Percentiles rank a stretch among this genome's conserved stretches.
Evolutionary conservation across 2,329 filamentous ascomycete species (phyloP).

Genomic region (Fusarium paranaense): DNA sequence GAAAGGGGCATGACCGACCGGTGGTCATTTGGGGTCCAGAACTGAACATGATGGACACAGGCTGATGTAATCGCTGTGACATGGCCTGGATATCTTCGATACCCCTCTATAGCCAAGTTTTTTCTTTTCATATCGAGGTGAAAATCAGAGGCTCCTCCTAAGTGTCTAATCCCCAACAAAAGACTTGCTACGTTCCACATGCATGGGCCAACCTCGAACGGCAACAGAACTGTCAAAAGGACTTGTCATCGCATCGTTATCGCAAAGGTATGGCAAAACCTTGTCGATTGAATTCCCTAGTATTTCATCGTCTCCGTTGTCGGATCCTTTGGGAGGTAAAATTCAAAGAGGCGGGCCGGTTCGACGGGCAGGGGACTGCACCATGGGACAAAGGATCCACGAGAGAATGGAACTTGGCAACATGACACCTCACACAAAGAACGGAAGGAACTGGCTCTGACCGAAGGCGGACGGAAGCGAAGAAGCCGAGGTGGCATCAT

Average conservation of each 20-base stretch:
- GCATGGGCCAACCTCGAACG: not conserved
- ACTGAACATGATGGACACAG: not conserved
- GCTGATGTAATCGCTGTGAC: no score
- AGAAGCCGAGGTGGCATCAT: not conserved
- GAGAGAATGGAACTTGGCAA: not conserved
- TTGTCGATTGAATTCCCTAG: not conserved
- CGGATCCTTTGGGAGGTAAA: not conserved
- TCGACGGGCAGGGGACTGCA: not conserved
- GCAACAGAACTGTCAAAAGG: not conserved
- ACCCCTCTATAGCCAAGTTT: no score
- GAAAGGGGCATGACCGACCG: not conserved
- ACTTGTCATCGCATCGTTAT: not conserved
- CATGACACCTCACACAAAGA: not conserved
- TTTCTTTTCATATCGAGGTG: no score
- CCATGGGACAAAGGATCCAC: not conserved
- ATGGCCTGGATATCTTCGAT: not conserved
- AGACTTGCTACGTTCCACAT: not conserved
- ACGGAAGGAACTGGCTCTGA: not conserved
- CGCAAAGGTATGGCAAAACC: not conserved
- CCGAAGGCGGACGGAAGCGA: not conserved
- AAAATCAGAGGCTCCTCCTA: not conserved
- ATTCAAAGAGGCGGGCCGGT: not conserved
- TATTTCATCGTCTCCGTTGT: not conserved
- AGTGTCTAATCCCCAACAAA: not conserved
- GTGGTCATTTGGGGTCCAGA: not conserved